Base-by-base conservation (phyloP, 1,284 basidiomycete genomes). In the Malassezia furfur region DNA sequence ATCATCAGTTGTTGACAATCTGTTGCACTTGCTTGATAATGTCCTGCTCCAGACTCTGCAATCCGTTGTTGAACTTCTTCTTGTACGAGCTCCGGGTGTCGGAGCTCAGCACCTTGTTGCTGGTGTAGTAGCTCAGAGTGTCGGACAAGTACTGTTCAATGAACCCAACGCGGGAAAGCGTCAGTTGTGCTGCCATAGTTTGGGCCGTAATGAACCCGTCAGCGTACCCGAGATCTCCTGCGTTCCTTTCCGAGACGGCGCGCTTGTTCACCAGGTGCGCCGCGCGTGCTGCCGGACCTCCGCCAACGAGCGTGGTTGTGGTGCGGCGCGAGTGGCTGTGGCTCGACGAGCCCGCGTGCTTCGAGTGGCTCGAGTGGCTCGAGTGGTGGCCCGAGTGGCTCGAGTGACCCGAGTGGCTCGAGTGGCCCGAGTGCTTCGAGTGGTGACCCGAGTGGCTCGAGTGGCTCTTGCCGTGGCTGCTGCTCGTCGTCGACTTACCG, bases 111-210 rank as follows among this genome's bases (percentile, higher is more conserved):
- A 57, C 36, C 37, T 57, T 48, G 25, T 43, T 21, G 19, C 41
- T 38, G 17, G 12, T 52, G 39, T 57, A 57, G 5, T 25, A 19
- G 9, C 34, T 45, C n/a, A 43, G n/a, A 10, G 55, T 48, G 45
- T 57, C 55, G 7, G 44, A n/a, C 14, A 57, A 14, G 14, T 52
- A 57, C 39, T 57, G 55, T 14, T 57, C 22, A 6, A n/a, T n/a
- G 34, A 57, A 57, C n/a, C 55, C 55, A 30, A 57, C 21, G 17
- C 55, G 55, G 5, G 50, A 52, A 15, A 57, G 55, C 17, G 21
- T 39, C 41, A 57, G 39, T 19, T 35, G 32, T n/a, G 28, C 25
- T 11, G 55, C 55, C 10, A 57, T 40, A 5, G 39, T 39, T 28
- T 52, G 46, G 17, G 39, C 55, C 8, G 55, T 45, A 3, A 34